Evolutionary conservation across 2,329 filamentous ascomycete genomes (phyloP), one percentile per base, ranked within the genome.

Genomic region (Mariannaea elegans): DNA sequence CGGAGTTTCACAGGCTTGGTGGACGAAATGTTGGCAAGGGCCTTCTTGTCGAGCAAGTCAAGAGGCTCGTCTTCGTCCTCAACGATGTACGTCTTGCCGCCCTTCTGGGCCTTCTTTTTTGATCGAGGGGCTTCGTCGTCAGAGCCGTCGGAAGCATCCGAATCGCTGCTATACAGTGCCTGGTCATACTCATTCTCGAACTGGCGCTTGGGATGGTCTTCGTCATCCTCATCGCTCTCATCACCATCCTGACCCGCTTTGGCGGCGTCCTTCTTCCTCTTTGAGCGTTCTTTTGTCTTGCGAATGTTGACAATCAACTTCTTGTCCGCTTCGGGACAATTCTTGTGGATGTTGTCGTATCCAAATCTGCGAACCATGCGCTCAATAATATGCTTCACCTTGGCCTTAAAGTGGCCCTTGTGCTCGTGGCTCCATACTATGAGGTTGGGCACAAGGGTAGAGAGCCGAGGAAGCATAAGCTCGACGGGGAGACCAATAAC

Each of bases 351-450:
- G 27, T 87, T 78, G 2, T 94, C 90, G 44, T 91, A 90, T 46
- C 95, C 94, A 72, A 97, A 98, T 56, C 94, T 88, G 46, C 94
- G 88, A 19, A 98, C 90, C 85, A 97, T 93, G 51, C 95, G 88
- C 79, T 99, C 95, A 14, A 99, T 81, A 64, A 99, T 98, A 73
- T 97, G 94, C 87, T 97, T 98, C 68, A 99, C 94, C 82, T 98
- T 99, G 48, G 92, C 90, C 72, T 94, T 93, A 81, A 99, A 95
- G 74, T 97, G 93, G 12, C 93, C 93, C 81, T 98, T 98, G 82
- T 99, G 96, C 78, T 99, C 95, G 76, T 97, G 93, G 73, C 91
- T 94, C 94, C 95, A 99, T 39, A 94, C 88, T 83, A 98, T 92
- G 18, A 98, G 82, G 76, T 97, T 97, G 3, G 94, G 92, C 2